Evolutionary conservation across 2,329 filamentous ascomycete genomes (phyloP).

Genomic region (Acrodontium crateriforme): DNA sequence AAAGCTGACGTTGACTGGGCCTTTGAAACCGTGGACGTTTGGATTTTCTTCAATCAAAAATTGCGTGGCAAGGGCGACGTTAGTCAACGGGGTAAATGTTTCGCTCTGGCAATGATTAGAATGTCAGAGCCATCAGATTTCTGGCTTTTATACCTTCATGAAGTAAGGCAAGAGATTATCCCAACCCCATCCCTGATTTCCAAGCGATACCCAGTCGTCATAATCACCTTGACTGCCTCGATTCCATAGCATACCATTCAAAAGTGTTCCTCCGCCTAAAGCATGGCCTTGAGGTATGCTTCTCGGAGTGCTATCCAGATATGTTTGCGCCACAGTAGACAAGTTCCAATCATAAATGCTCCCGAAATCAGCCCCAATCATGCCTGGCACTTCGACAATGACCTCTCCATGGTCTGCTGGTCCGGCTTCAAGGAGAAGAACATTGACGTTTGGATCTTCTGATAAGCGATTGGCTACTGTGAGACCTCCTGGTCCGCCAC

Average conservation of each 20-base stretch:
- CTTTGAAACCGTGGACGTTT: slow-evolving; percentile 29
- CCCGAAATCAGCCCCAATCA: slow-evolving; percentile 16
- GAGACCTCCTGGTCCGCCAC: slow-evolving; percentile 17
- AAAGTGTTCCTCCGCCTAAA: slow-evolving; percentile 20
- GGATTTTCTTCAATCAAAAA: slow-evolving; percentile 28
- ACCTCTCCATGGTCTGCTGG: slow-evolving; percentile 12
- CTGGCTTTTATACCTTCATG: slow-evolving; percentile 21
- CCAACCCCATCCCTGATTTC: slow-evolving; percentile 47
- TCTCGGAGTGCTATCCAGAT: slow-evolving; percentile 13
- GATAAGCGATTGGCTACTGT: slow-evolving; percentile 19
- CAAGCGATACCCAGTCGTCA: slow-evolving; percentile 44
- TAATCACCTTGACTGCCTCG: slow-evolving; percentile 35
- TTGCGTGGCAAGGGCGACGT: slow-evolving; percentile 20
- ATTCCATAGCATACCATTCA: slow-evolving; percentile 23
- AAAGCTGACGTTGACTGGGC: slow-evolving; percentile 39
- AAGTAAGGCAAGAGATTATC: slow-evolving; percentile 29
- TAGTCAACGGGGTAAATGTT: slow-evolving; percentile 19
- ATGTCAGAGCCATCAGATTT: neutral
- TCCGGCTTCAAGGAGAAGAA: slow-evolving; percentile 21
- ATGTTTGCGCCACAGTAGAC: slow-evolving; percentile 12
- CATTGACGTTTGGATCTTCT: slow-evolving; percentile 16
- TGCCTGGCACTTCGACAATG: slow-evolving; percentile 14
- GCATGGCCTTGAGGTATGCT: slow-evolving; percentile 16
- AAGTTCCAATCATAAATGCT: slow-evolving; percentile 17
- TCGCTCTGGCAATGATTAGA: slow-evolving; percentile 9